Conservation (phyloP, 2,329 filamentous ascomycete genomes). For the Xylariales sp. region DNA sequence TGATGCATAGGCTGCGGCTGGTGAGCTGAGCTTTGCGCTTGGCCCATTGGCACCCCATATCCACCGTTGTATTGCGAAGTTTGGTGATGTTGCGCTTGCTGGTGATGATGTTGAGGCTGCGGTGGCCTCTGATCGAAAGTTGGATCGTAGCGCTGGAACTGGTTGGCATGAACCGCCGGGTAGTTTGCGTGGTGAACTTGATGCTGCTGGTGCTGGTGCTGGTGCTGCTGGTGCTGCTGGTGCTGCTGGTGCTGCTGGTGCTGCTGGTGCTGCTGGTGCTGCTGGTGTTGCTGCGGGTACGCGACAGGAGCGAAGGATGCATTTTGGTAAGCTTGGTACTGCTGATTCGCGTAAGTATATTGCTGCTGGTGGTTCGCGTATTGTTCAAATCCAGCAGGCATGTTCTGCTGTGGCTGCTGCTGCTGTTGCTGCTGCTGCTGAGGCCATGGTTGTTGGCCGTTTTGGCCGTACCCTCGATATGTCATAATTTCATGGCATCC, state of each 20-base stretch:
- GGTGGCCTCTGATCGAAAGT: conserved; percentile 20
- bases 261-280: conserved; percentile 19
- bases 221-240: conserved; percentile 21
- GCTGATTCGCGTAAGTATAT: conserved; percentile 20
- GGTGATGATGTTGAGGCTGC: conserved; percentile 10
- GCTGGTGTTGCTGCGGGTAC: conserved; percentile 21
- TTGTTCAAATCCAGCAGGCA: conserved; percentile 19
- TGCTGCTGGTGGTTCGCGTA: conserved; percentile 16
- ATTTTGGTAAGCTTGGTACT: conserved; percentile 17
- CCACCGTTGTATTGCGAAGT: conserved; percentile 12
- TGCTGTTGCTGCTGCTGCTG: conserved; percentile 15
- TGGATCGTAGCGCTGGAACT: conserved; percentile 23
- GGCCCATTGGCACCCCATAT: conserved; percentile 8
- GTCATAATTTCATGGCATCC: conserved; percentile 25
- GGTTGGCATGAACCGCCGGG: conserved; percentile 7
- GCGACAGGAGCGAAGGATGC: conserved; percentile 11
- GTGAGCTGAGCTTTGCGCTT: conserved; percentile 6
- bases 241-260: conserved; percentile 19
- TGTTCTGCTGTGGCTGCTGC: conserved; percentile 7
- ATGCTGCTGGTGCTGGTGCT: conserved; percentile 17
- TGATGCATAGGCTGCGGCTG: conserved; percentile 5
- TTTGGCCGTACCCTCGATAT: conserved; percentile 22
- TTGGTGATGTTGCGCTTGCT: too few species aligned
- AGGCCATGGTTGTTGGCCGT: conserved; percentile 20
- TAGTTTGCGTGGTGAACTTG: conserved; percentile 20